These are phyloP conservation scores for Persicaria tinctoria DNA, from an alignment of 148 eudicot species.

Conservation along the genomic window DNA sequence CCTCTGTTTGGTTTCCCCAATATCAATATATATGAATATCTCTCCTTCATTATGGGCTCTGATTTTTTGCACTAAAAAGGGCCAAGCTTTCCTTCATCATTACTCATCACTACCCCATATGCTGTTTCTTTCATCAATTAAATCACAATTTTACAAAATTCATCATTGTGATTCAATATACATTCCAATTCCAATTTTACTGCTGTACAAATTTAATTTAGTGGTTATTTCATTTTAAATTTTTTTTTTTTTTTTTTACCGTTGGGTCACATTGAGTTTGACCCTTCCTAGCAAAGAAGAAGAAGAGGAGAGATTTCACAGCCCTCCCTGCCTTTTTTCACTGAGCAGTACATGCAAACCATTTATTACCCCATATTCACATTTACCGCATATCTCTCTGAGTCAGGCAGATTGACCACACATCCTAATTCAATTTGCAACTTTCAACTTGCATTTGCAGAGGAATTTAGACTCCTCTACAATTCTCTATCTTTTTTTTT, in stretches of 20 bases:
- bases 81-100: constrained; percentile 1
- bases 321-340: not conserved
- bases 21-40: no score
- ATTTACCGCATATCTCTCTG: constrained; percentile 23
- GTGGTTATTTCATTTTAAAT: no score
- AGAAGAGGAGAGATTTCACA: constrained; percentile 6
- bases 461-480: constrained; percentile 4
- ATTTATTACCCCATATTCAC: constrained; percentile 17
- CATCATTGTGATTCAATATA: no score
- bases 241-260: not conserved
- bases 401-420: constrained; percentile 12
- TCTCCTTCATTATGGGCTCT: constrained; percentile 2
- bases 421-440: constrained; percentile 8
- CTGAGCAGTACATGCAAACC: constrained; percentile 10
- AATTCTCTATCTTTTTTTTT: not conserved
- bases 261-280: constrained; percentile 11
- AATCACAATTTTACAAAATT: no score
- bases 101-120: not conserved
- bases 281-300: constrained; percentile 9
- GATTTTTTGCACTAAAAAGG: constrained; percentile 3
- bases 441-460: not conserved
- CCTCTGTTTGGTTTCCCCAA: constrained; percentile 5
- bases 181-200: no score
- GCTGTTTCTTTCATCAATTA: not conserved
- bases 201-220: no score